Conservation (phyloP, 805 yeast genomes). For the Wickerhamia fluorescens region DNA sequence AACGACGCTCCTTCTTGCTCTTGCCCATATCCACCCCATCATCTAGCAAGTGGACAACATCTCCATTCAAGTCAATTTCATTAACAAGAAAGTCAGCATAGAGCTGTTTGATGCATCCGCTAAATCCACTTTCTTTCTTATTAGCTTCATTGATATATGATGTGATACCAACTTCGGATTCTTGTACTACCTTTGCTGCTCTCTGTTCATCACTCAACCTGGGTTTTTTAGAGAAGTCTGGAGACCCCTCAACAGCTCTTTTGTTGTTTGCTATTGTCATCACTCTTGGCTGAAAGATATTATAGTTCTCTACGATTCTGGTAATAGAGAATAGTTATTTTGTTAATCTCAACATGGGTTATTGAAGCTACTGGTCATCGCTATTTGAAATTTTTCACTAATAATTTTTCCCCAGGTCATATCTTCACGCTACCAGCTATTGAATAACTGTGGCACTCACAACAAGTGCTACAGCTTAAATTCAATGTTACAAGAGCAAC, state of each 20-base stretch:
- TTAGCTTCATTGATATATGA: slow-evolving; percentile 48
- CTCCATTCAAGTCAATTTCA: slow-evolving; percentile 65
- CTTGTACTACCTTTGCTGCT: slow-evolving; percentile 45
- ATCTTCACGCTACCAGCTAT: too few relatives aligned
- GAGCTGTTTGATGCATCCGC: slow-evolving; percentile 77
- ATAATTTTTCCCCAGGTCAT: too few relatives aligned
- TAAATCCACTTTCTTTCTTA: slow-evolving; percentile 47
- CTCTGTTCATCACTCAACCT: slow-evolving; percentile 10
- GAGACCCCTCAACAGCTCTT: slow-evolving; percentile 5
- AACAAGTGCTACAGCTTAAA: too few relatives aligned
- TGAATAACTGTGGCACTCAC: too few relatives aligned
- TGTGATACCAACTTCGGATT: slow-evolving; percentile 83
- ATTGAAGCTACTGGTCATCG: too few relatives aligned
- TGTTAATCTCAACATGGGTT: too few relatives aligned
- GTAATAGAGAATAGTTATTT: slow-evolving; percentile 4
- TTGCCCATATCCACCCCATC: slow-evolving; percentile 52
- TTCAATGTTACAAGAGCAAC: too few relatives aligned
- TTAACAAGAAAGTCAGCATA: slow-evolving; percentile 92
- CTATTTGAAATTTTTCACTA: too few relatives aligned
- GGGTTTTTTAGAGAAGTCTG: slow-evolving; percentile 7
- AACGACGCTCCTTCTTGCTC: slow-evolving; percentile 41
- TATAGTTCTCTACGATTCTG: slow-evolving; percentile 1
- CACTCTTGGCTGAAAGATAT: neutral
- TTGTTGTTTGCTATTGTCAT: slow-evolving; percentile 2
- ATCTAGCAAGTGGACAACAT: slow-evolving; percentile 70